These are phyloP conservation scores for Physcia stellaris DNA, from an alignment of 495 filamentous ascomycete species.

Conservation along the genomic window DNA sequence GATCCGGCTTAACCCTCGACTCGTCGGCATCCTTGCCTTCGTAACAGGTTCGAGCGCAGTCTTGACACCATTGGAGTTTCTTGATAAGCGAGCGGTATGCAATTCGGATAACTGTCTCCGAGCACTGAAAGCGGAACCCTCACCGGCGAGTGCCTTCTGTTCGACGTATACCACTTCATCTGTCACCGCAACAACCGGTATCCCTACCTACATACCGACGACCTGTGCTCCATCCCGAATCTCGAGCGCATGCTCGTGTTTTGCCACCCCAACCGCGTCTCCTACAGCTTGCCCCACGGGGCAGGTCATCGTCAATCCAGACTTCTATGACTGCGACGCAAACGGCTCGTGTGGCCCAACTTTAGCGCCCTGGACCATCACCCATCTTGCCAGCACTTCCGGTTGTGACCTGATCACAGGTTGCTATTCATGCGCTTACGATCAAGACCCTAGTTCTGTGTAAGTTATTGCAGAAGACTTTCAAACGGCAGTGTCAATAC, in stretches of 20 bases:
- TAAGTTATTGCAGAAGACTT: too few relatives aligned
- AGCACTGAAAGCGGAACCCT: neutral
- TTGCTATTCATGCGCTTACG: neutral
- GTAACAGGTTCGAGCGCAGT: too few relatives aligned
- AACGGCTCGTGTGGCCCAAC: neutral
- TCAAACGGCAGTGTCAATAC: too few relatives aligned
- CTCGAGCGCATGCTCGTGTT: constrained; percentile 2
- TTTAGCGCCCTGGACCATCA: neutral
- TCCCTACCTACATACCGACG: constrained; percentile 1
- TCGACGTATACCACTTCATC: neutral
- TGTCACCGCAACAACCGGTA: constrained; percentile 1
- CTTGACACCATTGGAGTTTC: too few relatives aligned
- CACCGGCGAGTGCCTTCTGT: neutral
- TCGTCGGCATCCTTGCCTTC: too few relatives aligned
- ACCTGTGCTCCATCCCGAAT: constrained; percentile 1
- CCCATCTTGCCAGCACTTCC: neutral
- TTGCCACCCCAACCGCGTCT: neutral
- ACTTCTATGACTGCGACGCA: neutral
- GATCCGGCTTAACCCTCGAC: too few relatives aligned
- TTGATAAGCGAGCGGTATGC: too few relatives aligned
- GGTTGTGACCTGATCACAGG: neutral
- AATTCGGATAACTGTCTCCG: constrained; percentile 2
- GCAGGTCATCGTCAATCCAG: neutral
- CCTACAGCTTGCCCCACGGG: neutral
- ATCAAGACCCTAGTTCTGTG: neutral